A percentile compares a stretch with the other conserved stretches of the same genome.
Evolutionary conservation across 345 rosid species (phyloP).

Genomic region (Noccaea caerulescens): DNA sequence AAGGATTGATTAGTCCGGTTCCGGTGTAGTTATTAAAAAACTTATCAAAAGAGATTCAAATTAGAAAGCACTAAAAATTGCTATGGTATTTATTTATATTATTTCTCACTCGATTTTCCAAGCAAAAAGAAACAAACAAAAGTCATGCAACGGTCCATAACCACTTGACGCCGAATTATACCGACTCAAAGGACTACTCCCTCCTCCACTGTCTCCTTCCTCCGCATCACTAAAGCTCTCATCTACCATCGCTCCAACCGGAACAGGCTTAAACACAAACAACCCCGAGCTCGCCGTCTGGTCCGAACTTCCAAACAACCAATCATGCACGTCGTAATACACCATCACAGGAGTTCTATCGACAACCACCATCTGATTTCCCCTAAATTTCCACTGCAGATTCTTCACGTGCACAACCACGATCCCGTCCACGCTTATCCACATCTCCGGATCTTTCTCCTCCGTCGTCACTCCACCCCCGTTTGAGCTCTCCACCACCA

Average conservation of each 20-base stretch:
- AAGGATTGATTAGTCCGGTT: no score
- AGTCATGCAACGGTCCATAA: slow-evolving; percentile 52
- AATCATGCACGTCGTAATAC: slow-evolving; percentile 92
- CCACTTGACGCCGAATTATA: slow-evolving; percentile 59
- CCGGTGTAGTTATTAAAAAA: background rate
- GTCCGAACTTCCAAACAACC: slow-evolving; percentile 74
- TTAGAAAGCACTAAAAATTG: slow-evolving; percentile 1
- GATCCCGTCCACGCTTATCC: slow-evolving; percentile 89
- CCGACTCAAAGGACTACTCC: slow-evolving; percentile 66
- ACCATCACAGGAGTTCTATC: slow-evolving; percentile 78
- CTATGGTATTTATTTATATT: slow-evolving; percentile 19
- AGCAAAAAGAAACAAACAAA: slow-evolving; percentile 84
- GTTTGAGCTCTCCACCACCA: slow-evolving; percentile 76
- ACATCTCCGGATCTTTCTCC: slow-evolving; percentile 82
- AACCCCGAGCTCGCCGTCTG: slow-evolving; percentile 66
- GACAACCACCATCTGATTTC: slow-evolving; percentile 84
- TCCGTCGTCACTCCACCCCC: slow-evolving; percentile 56
- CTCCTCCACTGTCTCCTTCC: slow-evolving; percentile 64
- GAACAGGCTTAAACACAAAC: slow-evolving; percentile 84
- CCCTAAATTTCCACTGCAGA: slow-evolving; percentile 95
- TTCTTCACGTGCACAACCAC: slow-evolving; percentile 77
- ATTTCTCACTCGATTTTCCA: slow-evolving; percentile 70
- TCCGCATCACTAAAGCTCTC: slow-evolving; percentile 57
- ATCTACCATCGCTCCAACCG: slow-evolving; percentile 51
- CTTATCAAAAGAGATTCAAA: background rate